Evolutionary conservation across 2,329 filamentous ascomycete genomes (phyloP).

Genomic region (Myriosclerotinia scirpicola): DNA sequence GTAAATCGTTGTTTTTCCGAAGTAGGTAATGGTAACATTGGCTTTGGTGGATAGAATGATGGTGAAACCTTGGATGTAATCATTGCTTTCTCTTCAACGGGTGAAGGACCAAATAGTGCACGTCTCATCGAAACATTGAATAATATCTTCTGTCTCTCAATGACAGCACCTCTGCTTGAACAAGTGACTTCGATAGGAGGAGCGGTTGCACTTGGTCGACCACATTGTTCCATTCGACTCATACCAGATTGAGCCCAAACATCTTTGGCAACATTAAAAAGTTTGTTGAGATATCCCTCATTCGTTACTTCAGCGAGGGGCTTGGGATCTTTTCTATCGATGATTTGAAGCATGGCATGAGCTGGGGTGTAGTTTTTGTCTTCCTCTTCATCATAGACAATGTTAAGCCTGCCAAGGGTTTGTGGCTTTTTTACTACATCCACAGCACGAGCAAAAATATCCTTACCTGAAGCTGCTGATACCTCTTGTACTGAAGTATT

Average conservation of each 20-base stretch:
- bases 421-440: constrained; percentile 56
- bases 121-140: constrained; percentile 79
- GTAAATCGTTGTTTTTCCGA: constrained; percentile 83
- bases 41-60: constrained; percentile 59
- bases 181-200: constrained; percentile 82
- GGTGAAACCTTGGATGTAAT: constrained; percentile 71
- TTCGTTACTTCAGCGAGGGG: constrained; percentile 67
- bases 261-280: constrained; percentile 75
- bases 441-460: constrained; percentile 72
- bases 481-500: constrained; percentile 74
- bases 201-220: constrained; percentile 74
- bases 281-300: constrained; percentile 69
- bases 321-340: constrained; percentile 64
- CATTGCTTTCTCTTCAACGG: constrained; percentile 69
- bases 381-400: constrained; percentile 68
- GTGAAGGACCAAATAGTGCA: constrained; percentile 66
- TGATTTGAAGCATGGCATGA: constrained; percentile 80
- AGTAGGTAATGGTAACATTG: constrained; percentile 74
- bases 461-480: constrained; percentile 65
- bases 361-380: constrained; percentile 64
- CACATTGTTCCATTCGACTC: constrained; percentile 76
- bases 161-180: constrained; percentile 61
- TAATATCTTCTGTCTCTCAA: constrained; percentile 69
- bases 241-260: constrained; percentile 71
- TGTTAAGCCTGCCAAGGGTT: constrained; percentile 64